These are phyloP conservation scores for Phytophthora sp. DNA, from an alignment of 352 stramenopile genomes.

Conservation along the genomic window DNA sequence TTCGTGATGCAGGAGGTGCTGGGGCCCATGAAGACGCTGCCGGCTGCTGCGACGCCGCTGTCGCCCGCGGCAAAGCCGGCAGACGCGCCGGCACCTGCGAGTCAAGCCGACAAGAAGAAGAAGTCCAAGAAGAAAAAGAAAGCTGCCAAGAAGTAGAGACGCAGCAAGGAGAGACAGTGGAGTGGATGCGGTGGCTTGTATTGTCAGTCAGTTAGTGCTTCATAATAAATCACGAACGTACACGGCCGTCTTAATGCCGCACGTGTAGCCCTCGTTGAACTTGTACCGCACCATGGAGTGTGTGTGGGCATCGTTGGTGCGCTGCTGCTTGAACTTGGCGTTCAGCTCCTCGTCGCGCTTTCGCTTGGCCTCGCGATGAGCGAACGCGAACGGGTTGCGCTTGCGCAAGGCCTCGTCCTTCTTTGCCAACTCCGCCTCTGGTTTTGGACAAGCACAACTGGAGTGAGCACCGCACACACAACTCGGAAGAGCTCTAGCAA, in stretches of 20 bases:
- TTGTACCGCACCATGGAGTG: constrained; percentile 82
- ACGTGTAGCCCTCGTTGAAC: constrained; percentile 92
- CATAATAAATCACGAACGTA: constrained; percentile 88
- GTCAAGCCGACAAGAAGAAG: constrained; percentile 37
- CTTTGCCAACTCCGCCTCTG: constrained; percentile 63
- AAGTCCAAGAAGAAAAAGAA: constrained; percentile 51
- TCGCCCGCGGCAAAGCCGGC: constrained; percentile 1
- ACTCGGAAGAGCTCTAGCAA: constrained; percentile 6
- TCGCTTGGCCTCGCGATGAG: constrained; percentile 80
- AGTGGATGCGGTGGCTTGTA: background rate
- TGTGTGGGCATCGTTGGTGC: constrained; percentile 15
- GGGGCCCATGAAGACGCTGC: constrained; percentile 51
- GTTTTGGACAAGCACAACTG: background rate
- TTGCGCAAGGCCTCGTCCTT: constrained; percentile 70
- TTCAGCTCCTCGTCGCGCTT: constrained; percentile 63
- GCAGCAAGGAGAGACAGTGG: background rate
- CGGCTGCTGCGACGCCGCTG: background rate
- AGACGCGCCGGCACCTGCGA: background rate
- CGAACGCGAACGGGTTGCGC: constrained; percentile 83
- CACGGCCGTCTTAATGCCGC: constrained; percentile 89
- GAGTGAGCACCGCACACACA: constrained; percentile 3
- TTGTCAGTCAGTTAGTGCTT: constrained; percentile 23
- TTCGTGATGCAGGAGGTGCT: constrained; percentile 78
- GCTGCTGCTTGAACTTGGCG: constrained; percentile 46
- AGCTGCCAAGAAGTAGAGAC: constrained; percentile 22